Evolutionary conservation across 2,329 filamentous ascomycete genomes (phyloP), one percentile per base, ranked within the genome.

Genomic region (Fragosphaeria purpurea): DNA sequence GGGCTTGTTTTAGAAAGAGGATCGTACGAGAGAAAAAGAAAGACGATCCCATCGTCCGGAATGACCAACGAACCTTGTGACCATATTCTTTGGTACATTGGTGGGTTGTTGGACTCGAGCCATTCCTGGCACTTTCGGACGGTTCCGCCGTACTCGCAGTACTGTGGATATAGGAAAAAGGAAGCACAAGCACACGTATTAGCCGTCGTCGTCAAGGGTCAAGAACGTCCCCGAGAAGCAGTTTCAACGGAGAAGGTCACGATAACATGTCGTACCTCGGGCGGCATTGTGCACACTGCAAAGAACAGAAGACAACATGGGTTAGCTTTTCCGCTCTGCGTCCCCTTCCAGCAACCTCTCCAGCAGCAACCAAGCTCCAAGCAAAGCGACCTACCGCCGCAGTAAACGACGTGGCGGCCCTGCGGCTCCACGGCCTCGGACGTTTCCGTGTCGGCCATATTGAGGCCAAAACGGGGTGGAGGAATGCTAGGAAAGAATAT

Each of bases 61-160:
- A 22, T 3, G 22, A 22, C 22, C 22, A 22, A 22, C 22, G 22
- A 22, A 91, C 89, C 88, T 69, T 86, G 77, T 46, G 89, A 95
- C 77, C 95, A 96, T 68, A 98, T 78, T 61, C 74, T 74, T 55
- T 79, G 69, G 69, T 95, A 94, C 66, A 96, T 72, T 44, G 77
- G 74, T 4, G 82, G 79, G 60, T 95, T 77, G 57, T 82, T 77
- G 57, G 83, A 79, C 62, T 88, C 73, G 22, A 98, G 82, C 93
- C 93, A 98, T 67, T 97, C 90, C 68, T 91, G 86, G 72, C 93
- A 98, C 72, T 96, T 98, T 71, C 89, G 95, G 31, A 86, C 84
- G 40, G 90, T 97, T 57, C 90, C 91, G 63, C 93, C 93, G 69
- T 96, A 97, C 72, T 98, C 93, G 75, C 93, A 98, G 73, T 96